Base-by-base conservation (phyloP, 306 rosid species). In the Cicer judaicum region DNA sequence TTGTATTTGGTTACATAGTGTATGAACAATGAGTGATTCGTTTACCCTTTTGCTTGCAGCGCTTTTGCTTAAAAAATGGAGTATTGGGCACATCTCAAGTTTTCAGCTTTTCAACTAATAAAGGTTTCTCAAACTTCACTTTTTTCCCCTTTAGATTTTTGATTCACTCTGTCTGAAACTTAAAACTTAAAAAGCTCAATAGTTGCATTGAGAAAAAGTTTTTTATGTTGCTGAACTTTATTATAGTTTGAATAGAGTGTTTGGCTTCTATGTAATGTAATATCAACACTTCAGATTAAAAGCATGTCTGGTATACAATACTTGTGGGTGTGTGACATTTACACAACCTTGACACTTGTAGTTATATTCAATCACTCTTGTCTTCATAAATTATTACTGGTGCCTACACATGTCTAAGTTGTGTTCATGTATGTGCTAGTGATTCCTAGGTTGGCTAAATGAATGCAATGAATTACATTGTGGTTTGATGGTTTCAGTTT, bases 81-180 rank as follows among this genome's bases (percentile, higher is more conserved):
- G 39, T 85, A 34, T 39, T 87, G 75, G 89, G 86, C 61, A 57
- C 85, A 16, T 69, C 85, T 82, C 90, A 85, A 80, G 46, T 78
- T 42, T 77, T 86, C 70, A 78, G 15, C 85, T 89, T 90, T 88
- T 86, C 97, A 36, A 66, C 89, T 42, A 41, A 6, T 39, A 92
- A 75, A 92, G 97, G 95, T 91, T 63, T 62, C 73, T 62, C 5
- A 61, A 18, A n/a, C 40, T 82, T 56, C 19, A 8, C 18, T 18
- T 50, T 15, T 47, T 5, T 1, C 65, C 36, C 2, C 11, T 41
- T 13, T 18, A 10, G 59, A 18, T 8, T 72, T 13, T 19, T 1
- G 19, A 16, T 50, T 50, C 19, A 13, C 6, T 49, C 15, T 49
- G 55, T 24, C 12, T 59, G 76, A 68, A 43, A 57, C 24, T 44